A percentile compares a stretch with the other conserved stretches of the same genome.
phyloP scores from a whole-genome alignment of 768 basidiomycete genomes.

The Rhizopogon vulgaris region DNA sequence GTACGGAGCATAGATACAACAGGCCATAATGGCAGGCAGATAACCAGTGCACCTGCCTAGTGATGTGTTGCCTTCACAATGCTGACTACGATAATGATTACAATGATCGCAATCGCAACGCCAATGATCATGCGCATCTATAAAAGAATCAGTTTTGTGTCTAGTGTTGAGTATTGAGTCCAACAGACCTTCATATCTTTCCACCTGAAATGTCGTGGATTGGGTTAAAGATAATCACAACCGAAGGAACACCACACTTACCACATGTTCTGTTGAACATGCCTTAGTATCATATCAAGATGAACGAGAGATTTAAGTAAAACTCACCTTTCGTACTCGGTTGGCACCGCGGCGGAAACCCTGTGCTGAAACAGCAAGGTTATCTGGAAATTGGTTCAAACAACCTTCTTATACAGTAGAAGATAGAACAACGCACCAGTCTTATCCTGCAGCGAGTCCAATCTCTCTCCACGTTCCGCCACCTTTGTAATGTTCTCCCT shows the following conservation, averaged over 20 bases:
- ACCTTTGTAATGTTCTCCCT: constrained; percentile 96
- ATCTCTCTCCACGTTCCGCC: constrained; percentile 88
- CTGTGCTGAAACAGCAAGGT: constrained; percentile 96
- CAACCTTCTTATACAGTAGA: neutral
- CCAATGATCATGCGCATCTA: constrained; percentile 98
- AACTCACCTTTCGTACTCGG: constrained; percentile 84
- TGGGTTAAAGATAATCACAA: constrained; percentile 5
- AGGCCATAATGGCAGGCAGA: constrained; percentile 13
- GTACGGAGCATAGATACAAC: constrained; percentile 41
- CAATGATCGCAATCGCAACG: constrained; percentile 80
- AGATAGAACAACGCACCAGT: constrained; percentile 63
- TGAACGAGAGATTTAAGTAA: constrained; percentile 20
- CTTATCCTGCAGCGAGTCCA: constrained; percentile 96
- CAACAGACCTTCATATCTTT: constrained; percentile 88
- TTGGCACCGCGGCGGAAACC: constrained; percentile 97
- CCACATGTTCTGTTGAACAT: constrained; percentile 74
- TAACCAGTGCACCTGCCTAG: constrained; percentile 16
- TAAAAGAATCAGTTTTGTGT: constrained; percentile 5
- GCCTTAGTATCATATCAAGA: constrained; percentile 2
- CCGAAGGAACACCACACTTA: constrained; percentile 34
- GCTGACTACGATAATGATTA: constrained; percentile 93
- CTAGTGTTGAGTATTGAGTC: neutral
- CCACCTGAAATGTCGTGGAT: constrained; percentile 53
- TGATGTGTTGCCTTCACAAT: constrained; percentile 81
- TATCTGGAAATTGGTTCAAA: constrained; percentile 49